A percentile compares a stretch with the other conserved stretches of the same genome.
These are phyloP conservation scores for Kazachstania kunashirensis DNA, from an alignment of 805 yeast species.

Conservation along the genomic window DNA sequence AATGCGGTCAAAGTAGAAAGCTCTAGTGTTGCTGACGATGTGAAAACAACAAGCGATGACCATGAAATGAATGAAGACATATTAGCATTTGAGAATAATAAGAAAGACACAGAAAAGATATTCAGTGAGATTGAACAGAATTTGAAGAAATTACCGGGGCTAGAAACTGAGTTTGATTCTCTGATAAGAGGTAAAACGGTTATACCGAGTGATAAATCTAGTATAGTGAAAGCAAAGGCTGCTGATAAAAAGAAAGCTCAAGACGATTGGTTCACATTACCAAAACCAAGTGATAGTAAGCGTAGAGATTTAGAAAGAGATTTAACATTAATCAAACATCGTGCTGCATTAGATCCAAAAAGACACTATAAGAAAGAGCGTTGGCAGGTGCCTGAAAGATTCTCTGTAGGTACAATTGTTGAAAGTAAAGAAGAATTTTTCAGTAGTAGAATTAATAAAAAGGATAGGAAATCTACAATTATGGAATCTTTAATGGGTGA, in stretches of 20 bases:
- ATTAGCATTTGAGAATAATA: conserved; percentile 10
- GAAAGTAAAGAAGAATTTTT: conserved; percentile 76
- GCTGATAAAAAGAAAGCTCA: conserved; percentile 7
- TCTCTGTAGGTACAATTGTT: conserved; percentile 81
- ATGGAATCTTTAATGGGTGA: conserved; percentile 78
- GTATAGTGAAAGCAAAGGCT: not conserved
- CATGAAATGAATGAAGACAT: conserved; percentile 6
- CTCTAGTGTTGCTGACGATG: not conserved
- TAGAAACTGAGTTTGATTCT: conserved; percentile 23
- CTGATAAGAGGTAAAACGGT: conserved; percentile 8
- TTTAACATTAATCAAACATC: conserved; percentile 64
- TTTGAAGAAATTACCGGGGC: conserved; percentile 22
- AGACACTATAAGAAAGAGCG: conserved; percentile 85
- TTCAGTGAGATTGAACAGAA: conserved; percentile 24
- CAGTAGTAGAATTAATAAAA: conserved; percentile 47
- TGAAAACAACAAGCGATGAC: not conserved
- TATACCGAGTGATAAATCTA: not conserved
- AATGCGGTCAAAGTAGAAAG: not conserved
- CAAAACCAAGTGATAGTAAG: conserved; percentile 64
- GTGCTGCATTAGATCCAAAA: conserved; percentile 90
- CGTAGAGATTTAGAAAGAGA: conserved; percentile 55
- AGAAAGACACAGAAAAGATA: conserved; percentile 13
- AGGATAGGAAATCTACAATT: conserved; percentile 66
- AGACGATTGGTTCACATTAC: conserved; percentile 75
- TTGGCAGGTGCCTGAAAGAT: conserved; percentile 66